These are phyloP conservation scores for Solanum pennellii DNA, from an alignment of 257 asterid species.

Conservation along the genomic window DNA sequence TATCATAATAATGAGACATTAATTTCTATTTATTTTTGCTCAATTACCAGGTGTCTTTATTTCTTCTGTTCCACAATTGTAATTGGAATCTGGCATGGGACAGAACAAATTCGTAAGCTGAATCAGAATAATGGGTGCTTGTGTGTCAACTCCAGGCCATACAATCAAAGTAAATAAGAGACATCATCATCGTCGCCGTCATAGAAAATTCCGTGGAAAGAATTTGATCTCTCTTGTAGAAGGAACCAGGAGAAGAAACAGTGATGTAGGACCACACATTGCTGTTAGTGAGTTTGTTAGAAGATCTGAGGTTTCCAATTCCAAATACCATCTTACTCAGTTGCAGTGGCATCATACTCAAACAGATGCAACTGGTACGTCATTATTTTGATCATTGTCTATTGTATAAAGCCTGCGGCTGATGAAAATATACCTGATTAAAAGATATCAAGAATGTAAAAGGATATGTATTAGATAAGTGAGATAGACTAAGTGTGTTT, in stretches of 20 bases:
- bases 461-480: neutral
- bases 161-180: conserved; percentile 25
- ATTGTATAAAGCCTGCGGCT: neutral
- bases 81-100: neutral
- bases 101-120: conserved; percentile 15
- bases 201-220: conserved; percentile 36
- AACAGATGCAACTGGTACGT: conserved; percentile 55
- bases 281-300: conserved; percentile 60
- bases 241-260: conserved; percentile 39
- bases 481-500: neutral
- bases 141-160: conserved; percentile 51
- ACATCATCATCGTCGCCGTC: conserved; percentile 22
- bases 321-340: conserved; percentile 63
- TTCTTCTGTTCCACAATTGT: neutral
- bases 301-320: conserved; percentile 55
- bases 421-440: neutral
- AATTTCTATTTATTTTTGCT: neutral
- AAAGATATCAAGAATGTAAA: neutral
- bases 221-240: conserved; percentile 14
- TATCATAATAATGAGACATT: neutral
- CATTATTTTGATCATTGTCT: neutral
- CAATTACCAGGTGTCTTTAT: neutral
- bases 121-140: conserved; percentile 57
- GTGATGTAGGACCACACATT: conserved; percentile 53
- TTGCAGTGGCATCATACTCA: conserved; percentile 90